Conservation (phyloP, 2,329 filamentous ascomycete species). For the Phyllachora maydis region DNA sequence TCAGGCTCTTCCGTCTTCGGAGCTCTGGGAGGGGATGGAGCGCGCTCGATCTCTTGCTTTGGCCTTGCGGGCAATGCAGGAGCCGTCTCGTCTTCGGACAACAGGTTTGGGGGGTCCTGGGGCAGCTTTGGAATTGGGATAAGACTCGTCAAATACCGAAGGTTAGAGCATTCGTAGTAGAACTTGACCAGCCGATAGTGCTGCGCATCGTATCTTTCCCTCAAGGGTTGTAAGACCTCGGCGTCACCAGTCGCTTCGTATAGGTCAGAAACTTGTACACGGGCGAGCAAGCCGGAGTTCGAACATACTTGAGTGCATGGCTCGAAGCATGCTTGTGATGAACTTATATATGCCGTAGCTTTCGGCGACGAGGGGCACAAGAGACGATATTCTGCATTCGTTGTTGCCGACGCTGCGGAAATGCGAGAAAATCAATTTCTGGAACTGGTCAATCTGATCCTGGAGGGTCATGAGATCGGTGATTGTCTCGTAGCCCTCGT, state of each 20-base stretch:
- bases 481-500: constrained; percentile 94
- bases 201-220: constrained; percentile 80
- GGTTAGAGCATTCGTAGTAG: constrained; percentile 97
- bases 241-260: constrained; percentile 66
- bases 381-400: constrained; percentile 83
- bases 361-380: constrained; percentile 88
- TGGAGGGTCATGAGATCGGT: constrained; percentile 90
- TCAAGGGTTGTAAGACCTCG: constrained; percentile 74
- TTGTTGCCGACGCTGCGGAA: constrained; percentile 86
- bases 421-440: constrained; percentile 95
- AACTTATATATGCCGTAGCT: constrained; percentile 99
- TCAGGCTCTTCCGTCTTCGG: constrained; percentile 64
- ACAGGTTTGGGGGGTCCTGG: constrained; percentile 76
- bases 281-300: background rate
- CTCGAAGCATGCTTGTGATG: constrained; percentile 95
- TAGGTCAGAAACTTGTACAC: background rate
- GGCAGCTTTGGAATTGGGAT: constrained; percentile 94
- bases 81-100: constrained; percentile 66
- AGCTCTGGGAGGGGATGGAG: constrained; percentile 47
- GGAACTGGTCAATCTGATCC: constrained; percentile 96
- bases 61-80: constrained; percentile 67
- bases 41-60: constrained; percentile 50
- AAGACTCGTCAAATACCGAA: constrained; percentile 86
- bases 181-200: constrained; percentile 94
- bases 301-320: constrained; percentile 78